These are phyloP conservation scores for Fremontodendron californicum DNA, from an alignment of 345 rosid genomes.

Conservation along the genomic window DNA sequence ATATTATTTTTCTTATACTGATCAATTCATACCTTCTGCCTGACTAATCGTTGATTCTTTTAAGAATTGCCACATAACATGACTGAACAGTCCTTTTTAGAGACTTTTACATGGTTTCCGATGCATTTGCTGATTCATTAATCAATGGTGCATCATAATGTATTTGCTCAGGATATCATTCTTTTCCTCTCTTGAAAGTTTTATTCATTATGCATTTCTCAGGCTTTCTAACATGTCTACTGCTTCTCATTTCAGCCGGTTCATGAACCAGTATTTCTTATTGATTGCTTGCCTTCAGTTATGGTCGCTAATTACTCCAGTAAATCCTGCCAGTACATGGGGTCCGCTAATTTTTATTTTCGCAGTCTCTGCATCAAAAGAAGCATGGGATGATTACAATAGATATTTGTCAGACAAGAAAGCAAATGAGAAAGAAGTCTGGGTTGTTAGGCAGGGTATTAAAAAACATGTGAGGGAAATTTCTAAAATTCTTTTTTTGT, in stretches of 20 bases:
- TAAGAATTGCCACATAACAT: background rate
- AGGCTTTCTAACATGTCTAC: slow-evolving; percentile 3
- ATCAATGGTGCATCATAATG: background rate
- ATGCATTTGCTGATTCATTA: slow-evolving; percentile 3
- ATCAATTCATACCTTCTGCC: background rate
- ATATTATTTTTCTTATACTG: background rate
- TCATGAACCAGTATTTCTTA: slow-evolving; percentile 97
- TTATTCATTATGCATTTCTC: background rate
- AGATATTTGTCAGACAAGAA: slow-evolving; percentile 91
- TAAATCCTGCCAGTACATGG: slow-evolving; percentile 99
- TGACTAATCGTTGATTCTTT: background rate
- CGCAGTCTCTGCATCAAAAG: slow-evolving; percentile 94
- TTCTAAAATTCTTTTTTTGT: slow-evolving; percentile 6
- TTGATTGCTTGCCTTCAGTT: slow-evolving; percentile 99
- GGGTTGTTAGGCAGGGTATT: slow-evolving; percentile 76
- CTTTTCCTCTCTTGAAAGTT: background rate
- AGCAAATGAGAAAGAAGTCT: slow-evolving; percentile 94
- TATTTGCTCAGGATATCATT: background rate
- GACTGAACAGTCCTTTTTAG: background rate
- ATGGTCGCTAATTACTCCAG: slow-evolving; percentile 99
- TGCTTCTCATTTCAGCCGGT: slow-evolving; percentile 67
- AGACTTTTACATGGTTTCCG: background rate
- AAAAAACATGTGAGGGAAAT: slow-evolving; percentile 73
- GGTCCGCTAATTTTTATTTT: slow-evolving; percentile 94
- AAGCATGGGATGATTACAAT: slow-evolving; percentile 99